Conservation (phyloP, 2,329 filamentous ascomycete genomes). For the Nothophoma quercina region DNA sequence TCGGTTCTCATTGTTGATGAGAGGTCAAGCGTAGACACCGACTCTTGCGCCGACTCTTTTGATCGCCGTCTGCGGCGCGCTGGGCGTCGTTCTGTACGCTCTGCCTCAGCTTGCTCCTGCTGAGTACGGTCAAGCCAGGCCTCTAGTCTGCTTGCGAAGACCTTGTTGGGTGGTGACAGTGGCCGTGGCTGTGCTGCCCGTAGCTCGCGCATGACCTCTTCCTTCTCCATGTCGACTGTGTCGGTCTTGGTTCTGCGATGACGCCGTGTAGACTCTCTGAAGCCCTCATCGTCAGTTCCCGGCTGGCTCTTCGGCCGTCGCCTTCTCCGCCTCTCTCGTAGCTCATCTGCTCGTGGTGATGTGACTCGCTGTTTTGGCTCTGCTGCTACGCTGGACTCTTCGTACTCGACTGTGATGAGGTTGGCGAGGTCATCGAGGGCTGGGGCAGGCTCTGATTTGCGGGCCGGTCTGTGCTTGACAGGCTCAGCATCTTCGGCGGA, state of each 20-base stretch:
- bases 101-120: constrained; percentile 43
- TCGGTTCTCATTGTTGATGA: constrained; percentile 18
- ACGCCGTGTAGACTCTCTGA: constrained; percentile 29
- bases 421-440: constrained; percentile 31
- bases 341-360: constrained; percentile 29
- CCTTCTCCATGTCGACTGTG: constrained; percentile 33
- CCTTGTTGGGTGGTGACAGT: constrained; percentile 51
- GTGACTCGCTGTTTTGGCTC: constrained; percentile 21
- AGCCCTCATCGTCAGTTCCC: constrained; percentile 35
- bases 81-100: background rate
- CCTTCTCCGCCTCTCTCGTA: constrained; percentile 39
- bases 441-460: constrained; percentile 36
- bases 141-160: constrained; percentile 63
- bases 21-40: constrained; percentile 38
- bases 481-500: constrained; percentile 42
- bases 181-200: constrained; percentile 18
- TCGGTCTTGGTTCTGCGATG: constrained; percentile 38
- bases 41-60: constrained; percentile 42
- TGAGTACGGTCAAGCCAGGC: constrained; percentile 67
- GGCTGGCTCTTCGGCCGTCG: constrained; percentile 37
- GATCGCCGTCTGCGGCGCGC: constrained; percentile 36
- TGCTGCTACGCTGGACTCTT: constrained; percentile 25
- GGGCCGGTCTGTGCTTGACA: constrained; percentile 24
- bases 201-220: constrained; percentile 25
- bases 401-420: constrained; percentile 40